These are phyloP conservation scores for Tolypocladium album DNA, from an alignment of 2,329 filamentous ascomycete genomes.

Conservation along the genomic window DNA sequence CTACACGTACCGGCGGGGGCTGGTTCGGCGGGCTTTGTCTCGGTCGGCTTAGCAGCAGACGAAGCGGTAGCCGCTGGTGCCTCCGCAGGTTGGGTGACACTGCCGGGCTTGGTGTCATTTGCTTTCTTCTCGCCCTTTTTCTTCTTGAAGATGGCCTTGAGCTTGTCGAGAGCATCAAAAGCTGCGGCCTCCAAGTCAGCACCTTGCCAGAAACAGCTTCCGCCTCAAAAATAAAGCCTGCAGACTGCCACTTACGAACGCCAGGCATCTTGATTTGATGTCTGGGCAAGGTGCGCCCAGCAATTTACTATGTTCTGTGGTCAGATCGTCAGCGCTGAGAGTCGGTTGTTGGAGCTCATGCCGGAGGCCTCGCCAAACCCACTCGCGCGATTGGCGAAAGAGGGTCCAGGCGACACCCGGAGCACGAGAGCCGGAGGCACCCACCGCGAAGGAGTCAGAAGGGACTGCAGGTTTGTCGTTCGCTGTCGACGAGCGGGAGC, in stretches of 20 bases:
- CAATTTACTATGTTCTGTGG: background rate
- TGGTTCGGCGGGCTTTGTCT: constrained; percentile 22
- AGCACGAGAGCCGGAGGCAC: background rate
- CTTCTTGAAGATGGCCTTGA: constrained; percentile 43
- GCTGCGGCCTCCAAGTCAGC: constrained; percentile 21
- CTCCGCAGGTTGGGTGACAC: constrained; percentile 11
- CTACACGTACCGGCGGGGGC: constrained; percentile 18
- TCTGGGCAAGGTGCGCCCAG: background rate
- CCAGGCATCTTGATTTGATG: constrained; percentile 33
- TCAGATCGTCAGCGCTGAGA: background rate
- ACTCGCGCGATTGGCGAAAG: background rate
- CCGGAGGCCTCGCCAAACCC: background rate
- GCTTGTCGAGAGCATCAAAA: constrained; percentile 39
- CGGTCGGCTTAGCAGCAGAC: constrained; percentile 20
- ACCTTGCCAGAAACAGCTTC: background rate
- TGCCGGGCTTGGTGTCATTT: constrained; percentile 11
- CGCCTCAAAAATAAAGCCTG: background rate
- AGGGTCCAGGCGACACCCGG: background rate
- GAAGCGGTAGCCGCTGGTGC: constrained; percentile 14
- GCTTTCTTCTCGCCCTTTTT: constrained; percentile 23
- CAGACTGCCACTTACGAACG: constrained; percentile 32
- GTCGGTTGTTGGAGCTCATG: background rate
- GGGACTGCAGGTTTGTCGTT: background rate
- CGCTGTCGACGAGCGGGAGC: background rate
- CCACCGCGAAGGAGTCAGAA: background rate